Conservation (phyloP, 441 rosid genomes). For the Sinapis alba region DNA sequence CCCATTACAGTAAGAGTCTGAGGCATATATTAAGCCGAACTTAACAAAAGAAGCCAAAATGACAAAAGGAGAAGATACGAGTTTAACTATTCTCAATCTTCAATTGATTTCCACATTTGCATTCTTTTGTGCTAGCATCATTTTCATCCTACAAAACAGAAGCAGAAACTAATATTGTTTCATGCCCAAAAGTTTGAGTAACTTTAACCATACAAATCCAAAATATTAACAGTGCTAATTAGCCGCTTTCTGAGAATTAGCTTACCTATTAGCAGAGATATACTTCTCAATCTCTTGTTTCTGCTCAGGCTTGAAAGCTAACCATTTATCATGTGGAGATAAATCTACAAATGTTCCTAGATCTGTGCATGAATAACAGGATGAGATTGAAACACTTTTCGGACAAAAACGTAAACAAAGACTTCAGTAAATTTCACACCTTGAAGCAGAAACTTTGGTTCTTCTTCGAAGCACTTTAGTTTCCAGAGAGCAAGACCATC, state of each 20-base stretch:
- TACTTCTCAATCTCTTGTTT: slow-evolving; percentile 62
- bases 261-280: slow-evolving; percentile 53
- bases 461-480: slow-evolving; percentile 46
- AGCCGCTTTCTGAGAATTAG: background rate
- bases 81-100: background rate
- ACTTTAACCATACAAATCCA: background rate
- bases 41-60: background rate
- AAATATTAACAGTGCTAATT: background rate
- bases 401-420: background rate
- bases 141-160: slow-evolving; percentile 14
- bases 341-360: slow-evolving; percentile 42
- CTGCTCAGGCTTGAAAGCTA: slow-evolving; percentile 58
- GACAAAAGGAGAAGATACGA: background rate
- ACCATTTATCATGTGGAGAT: slow-evolving; percentile 66
- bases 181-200: background rate
- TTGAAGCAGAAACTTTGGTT: slow-evolving; percentile 63
- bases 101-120: background rate
- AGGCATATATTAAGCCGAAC: background rate
- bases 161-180: background rate
- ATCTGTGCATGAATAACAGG: slow-evolving; percentile 42
- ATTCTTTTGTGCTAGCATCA: background rate
- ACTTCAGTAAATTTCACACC: slow-evolving; percentile 43
- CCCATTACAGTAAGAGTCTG: background rate
- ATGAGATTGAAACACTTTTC: background rate
- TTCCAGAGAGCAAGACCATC: slow-evolving; percentile 69